Evolutionary conservation across 805 yeast species (phyloP), one percentile per base, ranked within the genome.

Genomic region (Lipomyces sp.): DNA sequence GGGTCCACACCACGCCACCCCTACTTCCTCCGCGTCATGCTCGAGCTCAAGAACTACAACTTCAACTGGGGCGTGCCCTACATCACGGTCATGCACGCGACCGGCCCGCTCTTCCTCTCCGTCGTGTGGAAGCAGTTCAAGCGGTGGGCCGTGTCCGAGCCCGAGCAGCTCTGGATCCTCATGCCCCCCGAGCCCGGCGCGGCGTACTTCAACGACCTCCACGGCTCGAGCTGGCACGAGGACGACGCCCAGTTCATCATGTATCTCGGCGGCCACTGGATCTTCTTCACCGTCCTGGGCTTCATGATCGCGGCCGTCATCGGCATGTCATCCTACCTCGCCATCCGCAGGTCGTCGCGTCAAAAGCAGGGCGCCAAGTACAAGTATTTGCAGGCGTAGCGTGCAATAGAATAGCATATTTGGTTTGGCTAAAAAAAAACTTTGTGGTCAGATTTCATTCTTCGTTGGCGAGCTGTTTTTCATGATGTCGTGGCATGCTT

Each of bases 181-280:
- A 77, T 81, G 71, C 91, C 95, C 3, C 48, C 56, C 24, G 55
- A 51, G 38, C 72, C 71, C 35, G 89, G 84, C 65, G 86, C 86
- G 68, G 58, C 57, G 16, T 68, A 86, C 65, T 89, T 90, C 68
- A 74, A 80, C 35, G 83, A 86, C 48, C 73, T 87, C 0, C 78
- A 79, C 48, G 97, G 97, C 40, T 86, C 95, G 0, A 85, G 95
- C 23, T 90, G 97, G 97, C 97, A 90, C 69, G 70, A 80, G 63
- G 87, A 82, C 58, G 97, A 90, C 67, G 96, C 96, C 10, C 75
- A 80, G 47, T 79, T 86, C 64, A 80, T 89, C 68, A 81, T 85
- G 63, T 70, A 78, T 7, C 70, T 89, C 68, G 88, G 86, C 16
- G 75, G 79, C 57, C 96, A 90, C 67, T 79, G 90, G 58, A 74